phyloP scores from a whole-genome alignment of 805 yeast species.

The Monosporozyma unispora region DNA sequence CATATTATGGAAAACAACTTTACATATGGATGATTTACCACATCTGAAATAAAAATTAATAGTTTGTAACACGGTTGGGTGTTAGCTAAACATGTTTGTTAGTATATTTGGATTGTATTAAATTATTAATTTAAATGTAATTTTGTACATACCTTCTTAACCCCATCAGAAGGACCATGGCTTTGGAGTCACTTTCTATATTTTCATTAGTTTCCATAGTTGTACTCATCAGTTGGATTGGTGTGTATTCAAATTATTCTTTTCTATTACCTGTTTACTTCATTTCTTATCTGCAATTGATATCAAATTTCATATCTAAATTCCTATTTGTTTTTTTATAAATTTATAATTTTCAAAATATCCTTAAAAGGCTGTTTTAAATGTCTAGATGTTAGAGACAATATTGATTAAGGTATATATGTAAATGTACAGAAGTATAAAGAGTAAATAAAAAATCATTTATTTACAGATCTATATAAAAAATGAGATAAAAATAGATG shows the following conservation, averaged over 20 bases:
- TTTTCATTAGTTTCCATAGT: neutral
- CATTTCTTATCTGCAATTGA: neutral
- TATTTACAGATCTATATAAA: neutral
- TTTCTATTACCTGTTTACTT: neutral
- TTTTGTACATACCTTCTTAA: slow-evolving; percentile 45
- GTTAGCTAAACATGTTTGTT: slow-evolving; percentile 1
- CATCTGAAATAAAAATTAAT: slow-evolving; percentile 35
- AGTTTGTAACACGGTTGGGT: neutral
- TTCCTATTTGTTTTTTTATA: neutral
- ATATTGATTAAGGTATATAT: neutral
- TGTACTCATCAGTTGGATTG: neutral
- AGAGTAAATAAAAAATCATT: neutral
- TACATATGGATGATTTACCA: slow-evolving; percentile 92
- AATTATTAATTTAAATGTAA: neutral
- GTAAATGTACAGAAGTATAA: slow-evolving; percentile 3
- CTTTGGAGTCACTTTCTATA: slow-evolving; percentile 44
- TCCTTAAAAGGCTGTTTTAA: neutral
- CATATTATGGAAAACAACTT: slow-evolving; percentile 94
- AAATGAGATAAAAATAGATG: neutral
- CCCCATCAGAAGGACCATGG: slow-evolving; percentile 85
- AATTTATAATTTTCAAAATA: neutral
- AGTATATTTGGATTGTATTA: slow-evolving; percentile 4
- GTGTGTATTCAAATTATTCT: slow-evolving; percentile 2
- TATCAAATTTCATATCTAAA: neutral
- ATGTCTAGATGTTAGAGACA: neutral